Percentiles rank a stretch among this genome's conserved stretches.
These are phyloP conservation scores for Xylariomycetidae sp. DNA, from an alignment of 2,329 filamentous ascomycete genomes.

Conservation along the genomic window DNA sequence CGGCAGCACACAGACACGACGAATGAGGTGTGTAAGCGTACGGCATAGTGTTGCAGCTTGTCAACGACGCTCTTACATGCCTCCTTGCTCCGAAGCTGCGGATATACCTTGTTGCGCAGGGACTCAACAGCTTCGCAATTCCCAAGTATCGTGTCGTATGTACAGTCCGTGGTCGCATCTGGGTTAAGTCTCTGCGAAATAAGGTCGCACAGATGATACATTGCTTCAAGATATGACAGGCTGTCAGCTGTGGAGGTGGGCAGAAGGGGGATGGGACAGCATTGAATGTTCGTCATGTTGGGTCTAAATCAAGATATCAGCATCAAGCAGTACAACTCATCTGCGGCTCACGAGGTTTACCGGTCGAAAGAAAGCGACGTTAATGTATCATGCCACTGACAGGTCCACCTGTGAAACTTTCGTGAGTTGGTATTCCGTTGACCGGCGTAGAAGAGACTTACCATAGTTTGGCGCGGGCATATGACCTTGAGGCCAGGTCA, in stretches of 20 bases:
- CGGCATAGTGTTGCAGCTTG: slow-evolving; percentile 57
- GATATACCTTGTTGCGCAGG: slow-evolving; percentile 41
- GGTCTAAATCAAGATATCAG: slow-evolving; percentile 40
- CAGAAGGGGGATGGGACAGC: slow-evolving; percentile 46
- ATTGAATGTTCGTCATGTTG: slow-evolving; percentile 56
- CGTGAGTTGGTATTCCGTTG: slow-evolving; percentile 1
- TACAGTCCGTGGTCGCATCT: slow-evolving; percentile 42
- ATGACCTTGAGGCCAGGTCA: slow-evolving; percentile 45
- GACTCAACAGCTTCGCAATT: slow-evolving; percentile 50
- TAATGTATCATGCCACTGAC: slow-evolving; percentile 61
- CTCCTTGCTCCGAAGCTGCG: slow-evolving; percentile 53
- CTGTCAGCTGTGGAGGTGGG: slow-evolving; percentile 37
- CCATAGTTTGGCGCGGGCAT: slow-evolving; percentile 51
- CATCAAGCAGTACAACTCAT: too few relatives aligned
- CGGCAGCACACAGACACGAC: slow-evolving; percentile 60
- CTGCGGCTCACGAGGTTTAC: too few relatives aligned
- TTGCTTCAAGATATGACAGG: slow-evolving; percentile 56
- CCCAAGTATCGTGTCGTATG: slow-evolving; percentile 49
- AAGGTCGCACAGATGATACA: slow-evolving; percentile 58
- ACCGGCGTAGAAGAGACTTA: slow-evolving; percentile 21
- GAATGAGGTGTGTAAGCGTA: slow-evolving; percentile 60
- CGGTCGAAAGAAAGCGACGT: slow-evolving; percentile 62
- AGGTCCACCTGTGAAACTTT: slow-evolving; percentile 43
- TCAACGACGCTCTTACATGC: slow-evolving; percentile 59
- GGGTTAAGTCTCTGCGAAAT: slow-evolving; percentile 53